phyloP scores from a whole-genome alignment of 1,139 yeast species.

The Debaryomyces coudertii region DNA sequence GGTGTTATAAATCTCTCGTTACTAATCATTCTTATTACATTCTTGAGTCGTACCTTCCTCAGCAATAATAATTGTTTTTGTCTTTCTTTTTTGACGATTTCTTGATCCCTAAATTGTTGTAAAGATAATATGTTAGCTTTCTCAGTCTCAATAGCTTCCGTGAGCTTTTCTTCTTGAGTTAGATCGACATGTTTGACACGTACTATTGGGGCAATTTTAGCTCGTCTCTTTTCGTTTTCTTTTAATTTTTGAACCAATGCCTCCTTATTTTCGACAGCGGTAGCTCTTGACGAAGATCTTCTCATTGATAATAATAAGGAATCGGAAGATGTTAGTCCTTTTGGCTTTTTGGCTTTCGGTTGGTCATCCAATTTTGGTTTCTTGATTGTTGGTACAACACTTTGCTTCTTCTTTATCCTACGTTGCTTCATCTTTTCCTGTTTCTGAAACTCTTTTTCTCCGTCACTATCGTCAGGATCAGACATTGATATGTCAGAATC shows the following conservation, averaged over 20 bases:
- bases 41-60: slow-evolving; percentile 58
- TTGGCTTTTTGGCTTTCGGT: slow-evolving; percentile 17
- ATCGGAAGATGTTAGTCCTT: slow-evolving; percentile 43
- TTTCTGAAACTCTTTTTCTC: slow-evolving; percentile 63
- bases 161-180: slow-evolving; percentile 85
- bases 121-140: slow-evolving; percentile 71
- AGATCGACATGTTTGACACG: slow-evolving; percentile 51
- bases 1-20: slow-evolving; percentile 48
- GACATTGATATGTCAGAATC: slow-evolving; percentile 56
- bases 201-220: slow-evolving; percentile 47
- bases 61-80: slow-evolving; percentile 75
- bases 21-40: slow-evolving; percentile 57
- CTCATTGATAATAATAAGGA: slow-evolving; percentile 53
- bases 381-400: slow-evolving; percentile 51
- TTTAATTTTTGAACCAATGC: slow-evolving; percentile 75
- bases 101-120: slow-evolving; percentile 80
- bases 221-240: slow-evolving; percentile 70
- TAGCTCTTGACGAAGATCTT: slow-evolving; percentile 75
- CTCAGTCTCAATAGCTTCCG: slow-evolving; percentile 87
- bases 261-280: slow-evolving; percentile 79
- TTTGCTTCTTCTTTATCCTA: slow-evolving; percentile 38
- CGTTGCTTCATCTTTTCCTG: slow-evolving; percentile 51
- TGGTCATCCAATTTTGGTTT: slow-evolving; percentile 26
- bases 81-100: slow-evolving; percentile 73
- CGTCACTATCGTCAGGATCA: slow-evolving; percentile 63